Evolutionary conservation across 1,139 yeast species (phyloP), one percentile per base, ranked within the genome.

Genomic region (Protomyces macrosporus): DNA sequence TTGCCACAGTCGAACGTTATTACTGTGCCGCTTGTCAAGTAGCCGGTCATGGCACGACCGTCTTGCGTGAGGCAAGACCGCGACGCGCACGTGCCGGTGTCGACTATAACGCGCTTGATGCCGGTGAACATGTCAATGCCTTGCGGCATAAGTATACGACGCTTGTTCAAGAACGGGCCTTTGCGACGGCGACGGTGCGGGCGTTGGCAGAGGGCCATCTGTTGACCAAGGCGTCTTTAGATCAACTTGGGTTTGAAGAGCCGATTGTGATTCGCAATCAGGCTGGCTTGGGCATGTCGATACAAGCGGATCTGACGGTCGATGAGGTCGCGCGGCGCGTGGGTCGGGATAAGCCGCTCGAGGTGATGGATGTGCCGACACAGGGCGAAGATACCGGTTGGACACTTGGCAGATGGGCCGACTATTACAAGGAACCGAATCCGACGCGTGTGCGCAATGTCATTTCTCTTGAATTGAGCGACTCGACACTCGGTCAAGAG

Each of bases 361-460:
- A 90, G 66, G 97, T 90, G 0, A 68, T 68, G 95, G 96, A 90
- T 72, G 96, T 90, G 4, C 79, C 88, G 23, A 86, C 95, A 0
- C 97, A 90, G 70, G 87, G 86, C 66, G 73, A 73, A 14, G 71
- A 77, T 12, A 76, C 77, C 40, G 81, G 82, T 4, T 90, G 97
- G 97, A 80, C 82, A 39, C 75, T 90, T 78, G 81, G 81, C 0
- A 79, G 78, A 67, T 90, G 97, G 97, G 76, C 85, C 63, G 86
- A 87, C 50, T 90, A 90, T 74, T 89, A 84, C 73, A 79, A 82
- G 53, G 73, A 78, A 2, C 71, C 72, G 9, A 75, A 75, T 0
- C 73, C 75, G 1, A 77, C 78, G 37, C 77, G 95, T 54, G 84
- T 88, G 30, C 76, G 88, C 50, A 90, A 90, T 70, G 97, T 90